Conservation (phyloP, 176 grass and related monocot genomes). For the Musa acuminata region DNA sequence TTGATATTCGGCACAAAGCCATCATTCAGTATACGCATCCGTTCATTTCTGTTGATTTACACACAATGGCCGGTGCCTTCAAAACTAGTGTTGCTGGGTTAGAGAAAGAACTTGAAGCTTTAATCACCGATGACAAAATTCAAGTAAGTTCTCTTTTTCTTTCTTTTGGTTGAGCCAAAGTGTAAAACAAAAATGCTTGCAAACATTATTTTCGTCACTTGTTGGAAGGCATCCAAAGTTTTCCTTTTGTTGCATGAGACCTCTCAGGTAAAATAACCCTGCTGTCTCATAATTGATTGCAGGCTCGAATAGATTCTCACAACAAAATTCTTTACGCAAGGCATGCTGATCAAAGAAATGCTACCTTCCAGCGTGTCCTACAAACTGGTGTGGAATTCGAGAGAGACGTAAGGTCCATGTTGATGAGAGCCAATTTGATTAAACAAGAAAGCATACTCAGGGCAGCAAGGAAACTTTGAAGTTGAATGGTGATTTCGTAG, state of each 20-base stretch:
- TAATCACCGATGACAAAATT: conserved; percentile 82
- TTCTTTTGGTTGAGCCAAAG: background rate
- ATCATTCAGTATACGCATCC: conserved; percentile 91
- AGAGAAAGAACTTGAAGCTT: conserved; percentile 81
- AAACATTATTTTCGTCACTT: no score
- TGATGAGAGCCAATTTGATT: conserved; percentile 84
- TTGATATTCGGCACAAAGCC: conserved; percentile 35
- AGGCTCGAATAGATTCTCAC: conserved; percentile 97
- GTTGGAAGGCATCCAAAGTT: background rate
- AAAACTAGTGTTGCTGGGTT: conserved; percentile 62
- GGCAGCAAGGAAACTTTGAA: conserved; percentile 20
- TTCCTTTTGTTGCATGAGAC: background rate
- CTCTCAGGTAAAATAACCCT: background rate
- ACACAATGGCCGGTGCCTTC: conserved; percentile 84
- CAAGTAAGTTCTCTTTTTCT: conserved; percentile 32
- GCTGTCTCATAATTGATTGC: background rate
- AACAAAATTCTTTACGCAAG: conserved; percentile 93
- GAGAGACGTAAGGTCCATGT: conserved; percentile 72
- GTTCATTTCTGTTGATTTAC: conserved; percentile 92
- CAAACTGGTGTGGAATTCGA: conserved; percentile 79
- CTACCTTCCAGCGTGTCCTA: conserved; percentile 74
- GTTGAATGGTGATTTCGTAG: background rate
- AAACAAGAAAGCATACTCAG: conserved; percentile 65
- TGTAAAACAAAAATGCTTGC: no score
- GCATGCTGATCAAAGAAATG: conserved; percentile 72